Evolutionary conservation across 2,329 filamentous ascomycete species (phyloP).

Genomic region (Aspergillus bombycis): DNA sequence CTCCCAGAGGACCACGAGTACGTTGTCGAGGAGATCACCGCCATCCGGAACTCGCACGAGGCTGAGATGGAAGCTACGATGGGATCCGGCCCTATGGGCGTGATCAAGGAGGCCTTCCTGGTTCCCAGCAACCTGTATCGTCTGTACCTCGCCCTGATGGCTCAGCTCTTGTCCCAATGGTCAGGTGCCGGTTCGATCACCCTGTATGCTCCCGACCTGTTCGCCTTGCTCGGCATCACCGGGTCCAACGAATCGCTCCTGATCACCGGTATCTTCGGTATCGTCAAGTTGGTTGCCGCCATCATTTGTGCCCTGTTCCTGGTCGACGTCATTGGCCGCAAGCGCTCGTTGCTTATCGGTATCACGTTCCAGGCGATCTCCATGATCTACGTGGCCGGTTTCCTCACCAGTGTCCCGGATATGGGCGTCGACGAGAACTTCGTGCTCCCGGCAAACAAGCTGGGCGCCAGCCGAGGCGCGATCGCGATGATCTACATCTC

Average conservation of each 20-base stretch:
- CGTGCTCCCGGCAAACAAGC: slow-evolving; percentile 52
- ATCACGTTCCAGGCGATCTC: slow-evolving; percentile 63
- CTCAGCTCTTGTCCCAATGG: slow-evolving; percentile 76
- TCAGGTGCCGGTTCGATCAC: slow-evolving; percentile 74
- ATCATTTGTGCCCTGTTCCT: slow-evolving; percentile 75
- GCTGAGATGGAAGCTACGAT: slow-evolving; percentile 72
- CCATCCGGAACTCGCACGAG: slow-evolving; percentile 68
- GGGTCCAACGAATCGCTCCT: slow-evolving; percentile 71
- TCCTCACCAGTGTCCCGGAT: slow-evolving; percentile 65
- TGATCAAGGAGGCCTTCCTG: slow-evolving; percentile 69
- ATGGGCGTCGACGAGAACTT: slow-evolving; percentile 55
- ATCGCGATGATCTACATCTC: slow-evolving; percentile 74
- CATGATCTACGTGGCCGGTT: slow-evolving; percentile 66
- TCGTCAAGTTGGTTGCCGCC: slow-evolving; percentile 71
- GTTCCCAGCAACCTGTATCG: slow-evolving; percentile 72
- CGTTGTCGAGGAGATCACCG: slow-evolving; percentile 62
- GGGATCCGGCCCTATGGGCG: slow-evolving; percentile 66
- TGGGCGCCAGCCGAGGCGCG: slow-evolving; percentile 62
- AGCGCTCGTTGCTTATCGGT: slow-evolving; percentile 64
- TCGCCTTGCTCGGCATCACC: slow-evolving; percentile 70
- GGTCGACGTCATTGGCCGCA: slow-evolving; percentile 77
- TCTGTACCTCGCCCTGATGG: slow-evolving; percentile 68
- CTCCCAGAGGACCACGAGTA: slow-evolving; percentile 64
- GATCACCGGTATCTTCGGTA: slow-evolving; percentile 74
- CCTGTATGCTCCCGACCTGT: slow-evolving; percentile 74